Evolutionary conservation across 148 eudicot genomes (phyloP).

Genomic region (Rhododendron henanense): DNA sequence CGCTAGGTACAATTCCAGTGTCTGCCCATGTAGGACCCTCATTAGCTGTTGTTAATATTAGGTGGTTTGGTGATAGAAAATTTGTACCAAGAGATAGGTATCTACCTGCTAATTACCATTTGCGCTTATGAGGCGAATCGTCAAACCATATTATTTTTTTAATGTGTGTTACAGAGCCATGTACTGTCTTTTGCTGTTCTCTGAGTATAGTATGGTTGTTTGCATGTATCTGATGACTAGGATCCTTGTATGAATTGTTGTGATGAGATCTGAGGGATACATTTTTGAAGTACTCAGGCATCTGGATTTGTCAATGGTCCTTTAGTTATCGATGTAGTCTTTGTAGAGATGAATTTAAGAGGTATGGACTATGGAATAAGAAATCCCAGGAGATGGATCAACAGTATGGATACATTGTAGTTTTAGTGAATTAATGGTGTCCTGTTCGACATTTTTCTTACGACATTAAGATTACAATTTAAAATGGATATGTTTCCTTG

Average conservation of each 20-base stretch:
- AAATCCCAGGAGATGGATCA: neutral
- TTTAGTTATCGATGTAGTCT: neutral
- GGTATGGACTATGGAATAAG: neutral
- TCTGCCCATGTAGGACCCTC: neutral
- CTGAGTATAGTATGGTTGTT: neutral
- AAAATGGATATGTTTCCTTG: neutral
- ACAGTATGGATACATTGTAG: neutral
- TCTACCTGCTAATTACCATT: neutral
- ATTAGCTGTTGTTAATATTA: neutral
- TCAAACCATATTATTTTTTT: neutral
- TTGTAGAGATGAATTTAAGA: neutral
- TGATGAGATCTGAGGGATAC: neutral
- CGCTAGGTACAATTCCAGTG: neutral
- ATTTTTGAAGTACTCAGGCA: neutral
- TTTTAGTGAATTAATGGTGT: neutral
- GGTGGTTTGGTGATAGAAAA: neutral
- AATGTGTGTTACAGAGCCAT: neutral
- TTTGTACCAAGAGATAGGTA: neutral
- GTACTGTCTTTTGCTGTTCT: neutral
- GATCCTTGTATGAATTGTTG: neutral
- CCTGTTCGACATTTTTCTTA: neutral
- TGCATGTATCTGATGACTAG: neutral
- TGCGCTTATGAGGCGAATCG: neutral
- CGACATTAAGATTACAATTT: neutral
- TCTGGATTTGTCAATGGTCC: neutral